phyloP scores from a whole-genome alignment of 2,329 filamentous ascomycete genomes.

The Colletotrichum caudatum region DNA sequence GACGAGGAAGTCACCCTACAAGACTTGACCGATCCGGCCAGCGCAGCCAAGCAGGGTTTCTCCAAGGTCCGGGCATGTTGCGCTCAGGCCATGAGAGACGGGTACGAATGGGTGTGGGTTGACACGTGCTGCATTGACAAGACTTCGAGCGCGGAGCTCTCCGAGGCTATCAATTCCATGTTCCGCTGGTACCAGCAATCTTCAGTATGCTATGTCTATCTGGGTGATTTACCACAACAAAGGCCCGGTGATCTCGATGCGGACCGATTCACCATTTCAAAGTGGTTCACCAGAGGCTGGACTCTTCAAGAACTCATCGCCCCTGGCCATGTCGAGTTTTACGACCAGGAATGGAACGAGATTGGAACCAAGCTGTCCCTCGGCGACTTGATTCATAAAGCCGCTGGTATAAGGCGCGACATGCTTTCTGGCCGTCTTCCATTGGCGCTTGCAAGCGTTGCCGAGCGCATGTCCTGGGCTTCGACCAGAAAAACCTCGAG shows the following conservation, averaged over 20 bases:
- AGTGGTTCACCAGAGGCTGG: slow-evolving; percentile 47
- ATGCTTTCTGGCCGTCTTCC: not conserved
- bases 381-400: slow-evolving; percentile 34
- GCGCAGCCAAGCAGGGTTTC: slow-evolving; percentile 33
- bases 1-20: slow-evolving; percentile 47
- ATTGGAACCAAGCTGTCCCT: slow-evolving; percentile 46
- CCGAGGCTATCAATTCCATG: slow-evolving; percentile 48
- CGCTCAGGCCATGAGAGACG: slow-evolving; percentile 41
- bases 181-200: slow-evolving; percentile 47
- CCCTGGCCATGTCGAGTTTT: slow-evolving; percentile 47
- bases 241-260: slow-evolving; percentile 20
- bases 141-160: slow-evolving; percentile 46
- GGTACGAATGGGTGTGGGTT: slow-evolving; percentile 47
- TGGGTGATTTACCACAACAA: slow-evolving; percentile 16
- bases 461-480: slow-evolving; percentile 46
- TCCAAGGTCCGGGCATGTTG: slow-evolving; percentile 45
- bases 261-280: not conserved
- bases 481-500: slow-evolving; percentile 47
- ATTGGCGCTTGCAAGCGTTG: slow-evolving; percentile 36
- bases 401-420: not conserved
- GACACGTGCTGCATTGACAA: slow-evolving; percentile 51
- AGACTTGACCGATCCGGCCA: slow-evolving; percentile 4
- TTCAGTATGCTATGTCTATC: slow-evolving; percentile 47
- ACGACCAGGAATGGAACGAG: slow-evolving; percentile 45
- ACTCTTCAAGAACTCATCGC: slow-evolving; percentile 50